Evolutionary conservation across 129 eudicot genomes (phyloP).

Genomic region (Chrysanthemum lavandulifolium): DNA sequence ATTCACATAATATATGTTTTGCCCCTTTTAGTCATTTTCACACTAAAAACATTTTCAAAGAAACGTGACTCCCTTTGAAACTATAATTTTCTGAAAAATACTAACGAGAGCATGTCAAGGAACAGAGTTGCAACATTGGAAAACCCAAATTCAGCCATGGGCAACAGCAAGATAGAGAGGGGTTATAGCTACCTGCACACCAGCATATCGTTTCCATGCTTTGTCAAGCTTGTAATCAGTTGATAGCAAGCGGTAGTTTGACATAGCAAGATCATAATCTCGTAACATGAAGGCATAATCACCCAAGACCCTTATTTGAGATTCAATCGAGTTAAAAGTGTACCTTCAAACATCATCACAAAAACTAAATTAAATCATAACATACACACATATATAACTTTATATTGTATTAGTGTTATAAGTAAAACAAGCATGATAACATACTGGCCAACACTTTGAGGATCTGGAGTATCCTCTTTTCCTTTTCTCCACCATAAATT

Average conservation of each 20-base stretch:
- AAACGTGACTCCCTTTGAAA: conserved; percentile 1
- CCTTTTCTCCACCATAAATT: conserved; percentile 99
- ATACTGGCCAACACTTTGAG: conserved; percentile 66
- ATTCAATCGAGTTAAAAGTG: conserved; percentile 88
- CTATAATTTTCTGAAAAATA: conserved; percentile 10
- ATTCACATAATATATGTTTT: neutral
- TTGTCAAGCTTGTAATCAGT: conserved; percentile 97
- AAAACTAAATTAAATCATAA: conserved; percentile 28
- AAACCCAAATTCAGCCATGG: no score
- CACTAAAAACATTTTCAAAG: neutral
- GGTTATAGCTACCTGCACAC: conserved; percentile 70
- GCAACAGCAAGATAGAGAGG: neutral
- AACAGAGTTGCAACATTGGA: no score
- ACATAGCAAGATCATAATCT: conserved; percentile 94
- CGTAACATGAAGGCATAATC: conserved; percentile 96
- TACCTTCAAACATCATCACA: conserved; percentile 57
- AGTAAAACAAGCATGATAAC: conserved; percentile 23
- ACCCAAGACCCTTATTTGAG: conserved; percentile 93
- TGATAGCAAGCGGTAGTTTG: conserved; percentile 88
- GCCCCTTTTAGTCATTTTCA: neutral
- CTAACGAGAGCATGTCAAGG: neutral
- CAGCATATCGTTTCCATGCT: conserved; percentile 98
- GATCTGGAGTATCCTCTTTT: conserved; percentile 79
- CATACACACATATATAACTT: neutral
- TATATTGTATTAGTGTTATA: neutral